These are phyloP conservation scores for Aspergillus sojae DNA, from an alignment of 2,329 filamentous ascomycete genomes.

Conservation along the genomic window DNA sequence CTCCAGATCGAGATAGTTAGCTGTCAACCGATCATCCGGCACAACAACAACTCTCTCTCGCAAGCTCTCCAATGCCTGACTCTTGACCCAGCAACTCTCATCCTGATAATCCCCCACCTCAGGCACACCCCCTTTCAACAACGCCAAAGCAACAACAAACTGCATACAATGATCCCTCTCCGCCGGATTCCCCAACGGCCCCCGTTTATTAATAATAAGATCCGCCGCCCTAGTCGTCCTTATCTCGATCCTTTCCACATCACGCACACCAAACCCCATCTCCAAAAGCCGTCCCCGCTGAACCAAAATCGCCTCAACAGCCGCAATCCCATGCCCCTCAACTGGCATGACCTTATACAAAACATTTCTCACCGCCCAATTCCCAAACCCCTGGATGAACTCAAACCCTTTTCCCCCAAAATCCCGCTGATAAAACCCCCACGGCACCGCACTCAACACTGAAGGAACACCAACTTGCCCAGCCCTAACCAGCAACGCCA, in stretches of 20 bases:
- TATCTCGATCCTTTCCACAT: constrained; percentile 31
- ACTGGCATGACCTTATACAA: constrained; percentile 31
- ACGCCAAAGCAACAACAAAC: constrained; percentile 35
- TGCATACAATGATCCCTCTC: constrained; percentile 43
- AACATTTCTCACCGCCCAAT: constrained; percentile 27
- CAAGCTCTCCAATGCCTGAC: constrained; percentile 24
- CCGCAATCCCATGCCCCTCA: constrained; percentile 39
- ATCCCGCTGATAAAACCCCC: constrained; percentile 38
- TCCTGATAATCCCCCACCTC: constrained; percentile 33
- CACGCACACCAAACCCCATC: constrained; percentile 15
- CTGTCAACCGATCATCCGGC: constrained; percentile 31
- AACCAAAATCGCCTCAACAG: constrained; percentile 35
- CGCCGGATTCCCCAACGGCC: constrained; percentile 30
- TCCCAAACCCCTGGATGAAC: constrained; percentile 22
- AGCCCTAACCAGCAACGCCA: constrained; percentile 32
- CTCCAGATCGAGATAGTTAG: constrained; percentile 32
- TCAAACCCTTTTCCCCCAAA: constrained; percentile 25
- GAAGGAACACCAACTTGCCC: constrained; percentile 34
- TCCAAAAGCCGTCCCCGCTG: constrained; percentile 17
- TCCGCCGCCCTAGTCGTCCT: constrained; percentile 33
- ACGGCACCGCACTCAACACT: constrained; percentile 34
- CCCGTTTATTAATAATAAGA: constrained; percentile 38
- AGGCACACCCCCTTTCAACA: constrained; percentile 33
- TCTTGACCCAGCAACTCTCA: constrained; percentile 26
- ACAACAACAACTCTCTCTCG: constrained; percentile 28